Base-by-base conservation (phyloP, 768 basidiomycete genomes). In the Exidia glandulosa region DNA sequence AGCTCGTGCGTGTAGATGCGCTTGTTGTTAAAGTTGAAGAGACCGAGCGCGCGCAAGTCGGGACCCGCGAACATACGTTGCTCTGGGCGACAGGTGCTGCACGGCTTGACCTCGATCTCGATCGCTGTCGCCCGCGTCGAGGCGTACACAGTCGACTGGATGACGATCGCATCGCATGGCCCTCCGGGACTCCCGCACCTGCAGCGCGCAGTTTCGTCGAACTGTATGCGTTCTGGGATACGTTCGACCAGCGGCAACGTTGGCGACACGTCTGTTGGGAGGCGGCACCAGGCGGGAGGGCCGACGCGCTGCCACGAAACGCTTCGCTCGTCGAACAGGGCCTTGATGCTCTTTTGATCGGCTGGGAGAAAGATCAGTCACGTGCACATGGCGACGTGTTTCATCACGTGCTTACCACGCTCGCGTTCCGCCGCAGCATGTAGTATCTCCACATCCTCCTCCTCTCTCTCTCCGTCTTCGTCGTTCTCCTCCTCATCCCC, bases 21-120 rank as follows among this genome's bases (percentile, higher is more conserved):
- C 1, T 19, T 4, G 32, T 66, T 66, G 54, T 65, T 66, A 57
- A 56, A 61, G 31, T 65, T 66, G 57, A 66, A 62, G 16, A 66
- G 31, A 2, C 61, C 64, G 30, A 57, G 7, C 10, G 29, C n/a
- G 2, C 59, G 52, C 2, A 60, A 56, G 34, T 66, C 64, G 14
- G 66, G 62, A 12, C 66, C 66, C 7, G 50, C 50, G 25, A 29
- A 32, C 50, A 19, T 13, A 9, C 30, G 25, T 13, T 12, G 25
- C 25, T 54, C 50, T 4, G 2, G 19, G 6, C 27, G 50, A 19
- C 50, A 54, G 4, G 9, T 9, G 19, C 16, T 9, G 50, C 50
- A 54, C 9, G 23, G 19, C 7, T 29, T 25, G 23, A 54, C 50
- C 19, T 54, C 27, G 19, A 54, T 54, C n/a, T 54, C 7, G 25